phyloP scores from a whole-genome alignment of 805 yeast species.

The Hanseniaspora hatyaiensis region DNA sequence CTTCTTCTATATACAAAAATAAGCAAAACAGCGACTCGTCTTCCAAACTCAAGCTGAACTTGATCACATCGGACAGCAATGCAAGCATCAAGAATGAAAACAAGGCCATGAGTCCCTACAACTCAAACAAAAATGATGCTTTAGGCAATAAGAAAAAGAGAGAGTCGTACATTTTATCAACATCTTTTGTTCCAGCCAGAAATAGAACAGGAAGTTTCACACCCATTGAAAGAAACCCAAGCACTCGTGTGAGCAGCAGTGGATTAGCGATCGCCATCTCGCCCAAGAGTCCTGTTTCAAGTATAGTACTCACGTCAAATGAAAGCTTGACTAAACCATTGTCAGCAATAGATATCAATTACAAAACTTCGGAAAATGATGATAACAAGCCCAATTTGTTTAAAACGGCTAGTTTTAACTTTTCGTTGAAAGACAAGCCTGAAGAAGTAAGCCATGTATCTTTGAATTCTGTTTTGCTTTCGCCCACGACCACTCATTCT shows the following conservation, averaged over 20 bases:
- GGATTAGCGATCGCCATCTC: background rate
- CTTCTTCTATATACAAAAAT: slow-evolving; percentile 3
- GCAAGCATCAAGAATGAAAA: background rate
- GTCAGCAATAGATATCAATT: background rate
- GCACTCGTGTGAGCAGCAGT: background rate
- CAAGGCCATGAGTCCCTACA: background rate
- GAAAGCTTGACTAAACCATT: background rate
- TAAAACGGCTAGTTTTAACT: background rate
- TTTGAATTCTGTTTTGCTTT: background rate
- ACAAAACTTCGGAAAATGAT: background rate
- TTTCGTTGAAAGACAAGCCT: background rate
- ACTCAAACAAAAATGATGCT: background rate
- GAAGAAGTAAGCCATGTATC: background rate
- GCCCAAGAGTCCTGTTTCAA: background rate
- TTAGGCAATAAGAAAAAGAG: slow-evolving; percentile 5
- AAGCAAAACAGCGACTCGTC: background rate
- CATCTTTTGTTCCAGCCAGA: slow-evolving; percentile 28
- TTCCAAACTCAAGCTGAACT: slow-evolving; percentile 1
- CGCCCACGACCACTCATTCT: background rate
- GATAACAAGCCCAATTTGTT: background rate
- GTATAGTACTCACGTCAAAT: background rate
- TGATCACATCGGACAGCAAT: slow-evolving; percentile 1
- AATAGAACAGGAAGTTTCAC: slow-evolving; percentile 14
- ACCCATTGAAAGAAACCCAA: slow-evolving; percentile 1
- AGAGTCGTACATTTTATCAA: slow-evolving; percentile 24